Conservation (phyloP, 306 rosid species). For the Trifolium fragiferum region DNA sequence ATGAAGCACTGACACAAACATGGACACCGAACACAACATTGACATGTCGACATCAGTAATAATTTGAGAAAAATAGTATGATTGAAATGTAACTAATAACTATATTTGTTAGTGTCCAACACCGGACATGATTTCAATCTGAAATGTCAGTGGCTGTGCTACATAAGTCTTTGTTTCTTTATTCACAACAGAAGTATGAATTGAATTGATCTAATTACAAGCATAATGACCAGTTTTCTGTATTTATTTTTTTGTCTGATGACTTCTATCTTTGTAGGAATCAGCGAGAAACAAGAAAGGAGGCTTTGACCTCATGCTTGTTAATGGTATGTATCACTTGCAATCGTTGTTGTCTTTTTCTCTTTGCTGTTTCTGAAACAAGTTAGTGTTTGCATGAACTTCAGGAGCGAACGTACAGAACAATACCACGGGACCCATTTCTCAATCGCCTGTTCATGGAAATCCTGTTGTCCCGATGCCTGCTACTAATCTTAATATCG, state of each 20-base stretch:
- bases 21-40: too few relatives aligned
- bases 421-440: conserved; percentile 51
- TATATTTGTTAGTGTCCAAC: not conserved
- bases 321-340: conserved; percentile 65
- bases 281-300: conserved; percentile 73
- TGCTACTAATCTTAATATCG: conserved; percentile 85
- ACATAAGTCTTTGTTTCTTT: not conserved
- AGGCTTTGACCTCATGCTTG: conserved; percentile 94
- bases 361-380: conserved; percentile 11
- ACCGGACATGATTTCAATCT: too few relatives aligned
- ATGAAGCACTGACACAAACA: too few relatives aligned
- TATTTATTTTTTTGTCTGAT: conserved; percentile 21
- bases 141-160: not conserved
- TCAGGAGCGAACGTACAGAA: conserved; percentile 86
- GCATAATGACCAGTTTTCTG: not conserved
- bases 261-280: conserved; percentile 57
- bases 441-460: conserved; percentile 67
- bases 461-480: conserved; percentile 66
- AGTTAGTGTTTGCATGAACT: conserved; percentile 34
- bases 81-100: not conserved
- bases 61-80: not conserved
- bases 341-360: not conserved
- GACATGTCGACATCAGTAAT: too few relatives aligned
- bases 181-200: not conserved
- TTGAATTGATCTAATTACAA: conserved; percentile 30